Evolutionary conservation across 495 filamentous ascomycete species (phyloP), one percentile per base, ranked within the genome.

Genomic region (Daldinia grandis): DNA sequence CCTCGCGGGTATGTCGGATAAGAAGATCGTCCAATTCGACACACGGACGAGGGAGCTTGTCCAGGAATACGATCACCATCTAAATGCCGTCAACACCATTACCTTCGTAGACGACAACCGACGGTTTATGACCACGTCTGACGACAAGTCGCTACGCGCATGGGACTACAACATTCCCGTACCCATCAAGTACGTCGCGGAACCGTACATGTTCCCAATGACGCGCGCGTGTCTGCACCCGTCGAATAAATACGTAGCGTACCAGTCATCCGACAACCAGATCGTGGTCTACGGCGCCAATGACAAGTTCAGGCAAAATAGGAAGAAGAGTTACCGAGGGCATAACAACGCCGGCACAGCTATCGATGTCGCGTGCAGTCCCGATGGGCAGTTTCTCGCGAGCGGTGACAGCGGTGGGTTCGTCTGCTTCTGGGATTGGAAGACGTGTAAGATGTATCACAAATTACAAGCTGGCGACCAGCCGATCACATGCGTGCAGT

Each of bases 131-230:
- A 93, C 95, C 28, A 98, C 96, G 10, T 94, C 91, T 4, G 96
- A 99, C 81, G 95, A 99, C 82, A 96, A 97, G 78, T 94, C 91
- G 27, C 83, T 99, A 27, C 89, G 95, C 62, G 95, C 94, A 7
- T 99, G 95, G 95, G 96, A 98, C 82, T 97, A 96, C 81, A 92
- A 92, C 66, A 98, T 99, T 75, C 94, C 94, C 5, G 93, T 97
- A 0, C 84, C 85, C 35, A 87, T 87, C 75, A 93, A 91, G 73
- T 91, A 93, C 81, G 92, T 93, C 74, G 94, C 94, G 40, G 96
- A 99, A 78, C 94, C 95, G 24, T 91, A 97, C 84, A 98, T 98
- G 95, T 98, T 93, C 79, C 87, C 92, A 17, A 89, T 98, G 81
- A 93, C 92, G 1, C 90, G 92, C 9, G 89, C 93, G 1, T 82